A percentile compares a stretch with the other conserved stretches of the same genome.
phyloP scores from a whole-genome alignment of 1,139 yeast genomes.

The Nakaseomyces glabratus region DNA sequence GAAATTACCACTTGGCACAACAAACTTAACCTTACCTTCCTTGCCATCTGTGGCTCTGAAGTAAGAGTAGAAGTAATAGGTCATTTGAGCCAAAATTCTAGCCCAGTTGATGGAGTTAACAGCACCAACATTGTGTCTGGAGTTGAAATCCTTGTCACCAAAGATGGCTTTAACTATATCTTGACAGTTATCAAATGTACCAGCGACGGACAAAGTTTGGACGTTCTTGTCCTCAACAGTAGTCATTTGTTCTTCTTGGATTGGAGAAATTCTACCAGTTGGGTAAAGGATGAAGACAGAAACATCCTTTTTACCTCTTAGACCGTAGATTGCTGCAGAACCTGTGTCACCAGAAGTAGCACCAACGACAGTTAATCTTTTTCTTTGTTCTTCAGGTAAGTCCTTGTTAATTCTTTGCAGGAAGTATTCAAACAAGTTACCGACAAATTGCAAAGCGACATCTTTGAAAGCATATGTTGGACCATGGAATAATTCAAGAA shows the following conservation, averaged over 20 bases:
- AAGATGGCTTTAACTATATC: slow-evolving; percentile 89
- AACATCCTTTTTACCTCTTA: slow-evolving; percentile 92
- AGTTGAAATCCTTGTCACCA: slow-evolving; percentile 81
- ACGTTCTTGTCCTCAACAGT: slow-evolving; percentile 92
- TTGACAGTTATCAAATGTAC: slow-evolving; percentile 97
- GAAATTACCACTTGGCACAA: slow-evolving; percentile 96
- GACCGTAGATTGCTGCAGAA: slow-evolving; percentile 96
- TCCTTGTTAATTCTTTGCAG: slow-evolving; percentile 65
- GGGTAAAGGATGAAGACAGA: slow-evolving; percentile 94
- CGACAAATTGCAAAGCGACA: slow-evolving; percentile 95
- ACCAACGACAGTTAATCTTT: slow-evolving; percentile 89
- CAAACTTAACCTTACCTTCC: slow-evolving; percentile 56
- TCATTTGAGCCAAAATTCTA: slow-evolving; percentile 92
- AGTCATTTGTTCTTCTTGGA: slow-evolving; percentile 98
- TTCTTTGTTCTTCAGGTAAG: slow-evolving; percentile 53
- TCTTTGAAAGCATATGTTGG: slow-evolving; percentile 99
- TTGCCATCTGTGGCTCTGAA: slow-evolving; percentile 55
- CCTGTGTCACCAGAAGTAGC: slow-evolving; percentile 99
- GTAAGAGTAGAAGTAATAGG: slow-evolving; percentile 88
- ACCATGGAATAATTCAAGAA: slow-evolving; percentile 93
- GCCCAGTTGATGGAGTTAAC: slow-evolving; percentile 99
- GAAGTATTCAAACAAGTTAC: slow-evolving; percentile 90
- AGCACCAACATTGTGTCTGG: slow-evolving; percentile 89
- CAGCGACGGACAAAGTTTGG: slow-evolving; percentile 88
- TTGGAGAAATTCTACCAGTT: slow-evolving; percentile 93